Conservation (phyloP, 805 yeast genomes). For the Pichia kluyveri region DNA sequence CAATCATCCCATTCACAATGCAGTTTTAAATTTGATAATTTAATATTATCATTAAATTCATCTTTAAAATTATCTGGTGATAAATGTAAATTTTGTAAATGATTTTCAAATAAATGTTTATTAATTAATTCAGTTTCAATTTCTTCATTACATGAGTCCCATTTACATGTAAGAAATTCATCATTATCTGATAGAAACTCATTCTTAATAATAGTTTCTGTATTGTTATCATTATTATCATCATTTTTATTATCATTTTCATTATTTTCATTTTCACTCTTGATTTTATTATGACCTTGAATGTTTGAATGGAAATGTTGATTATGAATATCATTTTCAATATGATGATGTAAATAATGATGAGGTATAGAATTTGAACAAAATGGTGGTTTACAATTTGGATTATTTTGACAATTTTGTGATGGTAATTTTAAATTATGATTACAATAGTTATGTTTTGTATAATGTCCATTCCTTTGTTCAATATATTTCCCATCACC, state of each 20-base stretch:
- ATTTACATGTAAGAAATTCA: constrained; percentile 38
- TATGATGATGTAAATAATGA: constrained; percentile 22
- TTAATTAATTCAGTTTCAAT: constrained; percentile 32
- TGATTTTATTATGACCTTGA: constrained; percentile 13
- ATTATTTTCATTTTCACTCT: constrained; percentile 8
- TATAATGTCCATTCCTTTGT: neutral
- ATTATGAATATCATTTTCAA: constrained; percentile 31
- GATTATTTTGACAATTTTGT: neutral
- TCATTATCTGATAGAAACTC: no score
- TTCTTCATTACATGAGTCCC: constrained; percentile 53
- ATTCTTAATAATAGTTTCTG: neutral
- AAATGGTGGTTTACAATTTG: neutral
- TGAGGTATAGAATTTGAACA: constrained; percentile 3
- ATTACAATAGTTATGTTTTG: neutral
- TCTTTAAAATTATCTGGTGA: neutral
- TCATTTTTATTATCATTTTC: no score
- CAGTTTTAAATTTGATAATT: constrained; percentile 10
- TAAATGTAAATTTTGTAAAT: constrained; percentile 24
- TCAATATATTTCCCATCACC: no score
- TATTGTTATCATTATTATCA: constrained; percentile 6
- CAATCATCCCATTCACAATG: constrained; percentile 78
- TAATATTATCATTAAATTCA: neutral
- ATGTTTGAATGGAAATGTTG: constrained; percentile 16
- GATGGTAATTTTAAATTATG: neutral
- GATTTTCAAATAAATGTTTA: constrained; percentile 44